Evolutionary conservation across 1,284 basidiomycete species (phyloP), one percentile per base, ranked within the genome.

Genomic region (Irpex sp.): DNA sequence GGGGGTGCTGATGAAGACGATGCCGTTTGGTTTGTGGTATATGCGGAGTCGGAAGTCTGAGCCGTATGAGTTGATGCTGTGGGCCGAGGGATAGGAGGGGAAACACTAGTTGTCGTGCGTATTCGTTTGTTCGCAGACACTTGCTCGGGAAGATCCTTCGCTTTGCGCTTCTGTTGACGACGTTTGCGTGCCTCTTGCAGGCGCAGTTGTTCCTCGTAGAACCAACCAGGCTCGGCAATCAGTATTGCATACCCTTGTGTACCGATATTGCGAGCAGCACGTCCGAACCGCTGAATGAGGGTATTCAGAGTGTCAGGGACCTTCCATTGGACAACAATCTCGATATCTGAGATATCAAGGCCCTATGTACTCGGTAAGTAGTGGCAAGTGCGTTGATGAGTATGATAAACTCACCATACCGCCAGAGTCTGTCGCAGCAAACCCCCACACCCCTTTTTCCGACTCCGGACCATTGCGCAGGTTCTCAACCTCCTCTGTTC

Each of bases 311-410:
- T 59, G 17, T 55, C 56, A 0, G 59, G 57, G 9, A 53, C 35
- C 6, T 65, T 64, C 74, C 73, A 78, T 58, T 78, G 76, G 1
- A 76, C 63, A 13, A 75, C 69, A 3, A 77, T 17, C n/a, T 63
- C 39, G 13, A 79, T 69, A 62, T 77, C 69, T 0, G 69, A 68
- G 4, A 77, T n/a, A 61, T 77, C 73, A 39, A 77, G 65, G 11
- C 75, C 74, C 75, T 77, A 21, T 39, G n/a, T 8, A 19, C 13
- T 8, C 21, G 36, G 19, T 8, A 49, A 8, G n/a, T 8, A 49
- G 5, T 49, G n/a, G 17, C n/a, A 49, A 19, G 9, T 49, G n/a
- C 13, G 6, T 5, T 49, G 5, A 19, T 49, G 47, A 6, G n/a
- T 19, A 49, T 49, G n/a, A 6, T 19, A 49, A 5, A 70, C 68